Evolutionary conservation across 257 asterid species (phyloP).

Genomic region (Paraleonurus japonicus): DNA sequence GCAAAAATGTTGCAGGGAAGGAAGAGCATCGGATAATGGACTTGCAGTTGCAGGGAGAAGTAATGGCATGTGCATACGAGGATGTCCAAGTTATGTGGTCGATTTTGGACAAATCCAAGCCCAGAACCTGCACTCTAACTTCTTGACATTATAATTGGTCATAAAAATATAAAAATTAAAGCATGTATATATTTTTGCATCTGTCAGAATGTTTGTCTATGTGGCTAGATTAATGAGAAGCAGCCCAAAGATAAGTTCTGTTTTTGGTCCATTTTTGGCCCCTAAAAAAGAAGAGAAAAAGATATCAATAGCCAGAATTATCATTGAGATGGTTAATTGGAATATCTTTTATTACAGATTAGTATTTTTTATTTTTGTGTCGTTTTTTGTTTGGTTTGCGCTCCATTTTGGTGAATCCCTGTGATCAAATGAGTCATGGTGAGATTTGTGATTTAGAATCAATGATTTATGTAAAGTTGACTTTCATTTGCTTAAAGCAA

Average conservation of each 20-base stretch:
- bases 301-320: slow-evolving; percentile 11
- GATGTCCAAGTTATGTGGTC: slow-evolving; percentile 95
- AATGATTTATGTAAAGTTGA: background rate
- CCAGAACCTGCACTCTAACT: slow-evolving; percentile 37
- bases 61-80: slow-evolving; percentile 78
- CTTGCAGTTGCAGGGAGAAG: slow-evolving; percentile 74
- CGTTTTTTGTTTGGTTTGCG: background rate
- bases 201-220: slow-evolving; percentile 29
- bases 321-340: slow-evolving; percentile 4
- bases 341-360: background rate
- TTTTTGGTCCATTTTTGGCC: slow-evolving; percentile 18
- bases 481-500: background rate
- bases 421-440: slow-evolving; percentile 41
- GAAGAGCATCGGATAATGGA: slow-evolving; percentile 45
- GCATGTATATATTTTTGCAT: slow-evolving; percentile 32
- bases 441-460: slow-evolving; percentile 34
- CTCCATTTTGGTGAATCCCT: slow-evolving; percentile 34
- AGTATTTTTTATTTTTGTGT: background rate
- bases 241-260: slow-evolving; percentile 41
- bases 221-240: slow-evolving; percentile 45
- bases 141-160: slow-evolving; percentile 14
- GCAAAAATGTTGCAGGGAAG: slow-evolving; percentile 21
- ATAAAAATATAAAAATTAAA: background rate
- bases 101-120: slow-evolving; percentile 67
- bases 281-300: background rate